Percentiles rank a stretch among this genome's conserved stretches.
These are phyloP conservation scores for Rhodotorula sp. DNA, from an alignment of 1,284 basidiomycete species.

Conservation along the genomic window DNA sequence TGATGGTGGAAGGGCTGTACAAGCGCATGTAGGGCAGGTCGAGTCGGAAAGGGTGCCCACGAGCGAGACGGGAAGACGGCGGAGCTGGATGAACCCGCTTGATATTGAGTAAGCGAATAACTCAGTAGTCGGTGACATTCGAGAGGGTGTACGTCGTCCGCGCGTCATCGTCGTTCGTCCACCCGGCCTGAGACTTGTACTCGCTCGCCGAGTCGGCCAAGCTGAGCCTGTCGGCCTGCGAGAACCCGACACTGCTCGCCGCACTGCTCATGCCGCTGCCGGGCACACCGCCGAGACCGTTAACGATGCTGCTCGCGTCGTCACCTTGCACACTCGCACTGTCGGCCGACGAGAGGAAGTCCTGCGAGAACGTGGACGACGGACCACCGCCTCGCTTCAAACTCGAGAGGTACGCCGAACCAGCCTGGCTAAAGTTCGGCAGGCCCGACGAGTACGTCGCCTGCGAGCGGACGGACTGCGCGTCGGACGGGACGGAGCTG, in stretches of 20 bases:
- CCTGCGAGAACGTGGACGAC: slow-evolving; percentile 42
- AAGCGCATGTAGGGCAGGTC: too few relatives aligned
- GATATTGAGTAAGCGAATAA: too few relatives aligned
- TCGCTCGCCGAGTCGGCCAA: slow-evolving; percentile 41
- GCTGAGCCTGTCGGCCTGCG: slow-evolving; percentile 70
- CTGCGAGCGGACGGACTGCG: slow-evolving; percentile 88
- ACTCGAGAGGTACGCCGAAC: slow-evolving; percentile 27
- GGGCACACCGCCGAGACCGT: slow-evolving; percentile 12
- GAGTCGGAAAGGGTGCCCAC: too few relatives aligned
- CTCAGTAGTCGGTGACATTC: slow-evolving; percentile 52
- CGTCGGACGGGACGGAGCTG: slow-evolving; percentile 91
- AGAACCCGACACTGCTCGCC: slow-evolving; percentile 67
- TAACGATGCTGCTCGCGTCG: slow-evolving; percentile 60
- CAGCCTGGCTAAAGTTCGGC: slow-evolving; percentile 63
- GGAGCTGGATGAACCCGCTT: too few relatives aligned
- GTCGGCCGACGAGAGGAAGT: slow-evolving; percentile 40
- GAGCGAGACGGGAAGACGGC: too few relatives aligned
- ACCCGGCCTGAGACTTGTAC: slow-evolving; percentile 48
- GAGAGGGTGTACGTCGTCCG: slow-evolving; percentile 46
- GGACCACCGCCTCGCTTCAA: slow-evolving; percentile 33
- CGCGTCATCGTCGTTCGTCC: slow-evolving; percentile 47
- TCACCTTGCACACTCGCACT: slow-evolving; percentile 48
- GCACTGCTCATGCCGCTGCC: slow-evolving; percentile 43
- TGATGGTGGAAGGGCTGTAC: too few relatives aligned
- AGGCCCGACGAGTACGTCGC: slow-evolving; percentile 87